Evolutionary conservation across 2,329 filamentous ascomycete genomes (phyloP).

Genomic region (Chrysoporthe puriensis): DNA sequence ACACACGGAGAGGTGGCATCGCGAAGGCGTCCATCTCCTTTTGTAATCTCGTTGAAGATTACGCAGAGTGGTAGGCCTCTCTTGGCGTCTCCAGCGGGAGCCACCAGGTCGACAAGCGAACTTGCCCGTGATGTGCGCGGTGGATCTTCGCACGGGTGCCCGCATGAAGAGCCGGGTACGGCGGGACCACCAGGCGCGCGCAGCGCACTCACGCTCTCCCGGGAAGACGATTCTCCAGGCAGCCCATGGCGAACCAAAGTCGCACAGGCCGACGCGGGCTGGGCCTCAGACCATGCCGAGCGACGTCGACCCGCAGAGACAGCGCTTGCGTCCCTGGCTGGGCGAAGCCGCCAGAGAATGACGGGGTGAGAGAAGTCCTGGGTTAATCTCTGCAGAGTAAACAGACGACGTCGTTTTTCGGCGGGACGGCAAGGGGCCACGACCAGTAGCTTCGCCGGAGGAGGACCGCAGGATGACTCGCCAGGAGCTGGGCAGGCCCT

Average conservation of each 20-base stretch:
- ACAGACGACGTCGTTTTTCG: neutral
- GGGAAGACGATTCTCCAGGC: conserved; percentile 7
- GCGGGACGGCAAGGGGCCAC: too few species aligned
- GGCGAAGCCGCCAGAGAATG: too few species aligned
- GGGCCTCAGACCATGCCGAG: neutral
- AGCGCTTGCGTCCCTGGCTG: too few species aligned
- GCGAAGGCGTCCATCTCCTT: conserved; percentile 27
- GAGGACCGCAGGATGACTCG: neutral
- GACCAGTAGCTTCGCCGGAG: neutral
- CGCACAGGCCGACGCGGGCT: conserved; percentile 2
- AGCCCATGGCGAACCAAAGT: neutral
- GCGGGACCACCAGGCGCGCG: conserved; percentile 18
- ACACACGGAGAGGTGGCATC: conserved; percentile 6
- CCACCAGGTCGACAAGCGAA: conserved; percentile 21
- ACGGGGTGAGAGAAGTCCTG: neutral
- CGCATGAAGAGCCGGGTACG: conserved; percentile 18
- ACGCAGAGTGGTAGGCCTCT: conserved; percentile 20
- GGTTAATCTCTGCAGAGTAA: neutral
- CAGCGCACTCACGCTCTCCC: conserved; percentile 10
- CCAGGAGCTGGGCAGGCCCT: neutral
- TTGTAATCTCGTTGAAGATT: conserved; percentile 27
- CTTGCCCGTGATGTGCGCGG: conserved; percentile 21
- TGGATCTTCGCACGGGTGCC: conserved; percentile 22
- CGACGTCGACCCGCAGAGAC: too few species aligned
- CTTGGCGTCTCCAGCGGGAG: conserved; percentile 18